Base-by-base conservation (phyloP, 495 filamentous ascomycete species). In the Penicillium simplicissimum region DNA sequence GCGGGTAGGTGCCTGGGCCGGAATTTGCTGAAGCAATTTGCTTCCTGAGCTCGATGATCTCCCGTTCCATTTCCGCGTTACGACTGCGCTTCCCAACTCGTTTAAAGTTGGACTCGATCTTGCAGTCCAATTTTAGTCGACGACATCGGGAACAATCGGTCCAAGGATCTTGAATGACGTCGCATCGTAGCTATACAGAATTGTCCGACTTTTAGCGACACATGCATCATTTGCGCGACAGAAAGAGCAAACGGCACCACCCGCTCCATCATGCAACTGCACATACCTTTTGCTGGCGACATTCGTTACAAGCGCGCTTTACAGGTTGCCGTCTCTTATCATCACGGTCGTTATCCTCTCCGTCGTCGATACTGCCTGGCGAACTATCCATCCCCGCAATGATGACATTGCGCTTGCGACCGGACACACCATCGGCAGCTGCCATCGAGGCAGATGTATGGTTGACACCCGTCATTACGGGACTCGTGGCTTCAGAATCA, bases 51-150 rank as follows among this genome's bases (percentile, higher is more conserved):
- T 86, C 81, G 37, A 84, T 80, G 25, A 86, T 83, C 69, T 87
- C 84, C 49, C 79, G 71, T 68, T 95, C 92, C 92, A 96, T 96
- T 74, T 96, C 93, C 49, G 91, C 91, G 75, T 96, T 92, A 67
- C 90, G 90, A 60, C 86, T 91, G 52, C 93, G 87, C 81, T 97
- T 97, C 55, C 91, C 93, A 36, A 96, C 82, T 53, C 93, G 89
- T 77, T 95, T 96, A 79, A 97, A 97, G 69, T 93, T 93, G 61
- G 89, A 90, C 72, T 96, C 91, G 71, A 97, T 96, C 67, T 92
- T 92, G 82, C 93, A 97, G 25, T 87, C 85, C 59, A 96, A 89
- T 67, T 88, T 90, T 59, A 96, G 83, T 66, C 92, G 91, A 69
- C 85, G 88, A 79, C 93, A 97, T 64, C 93, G 83, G 33, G 87